phyloP scores from a whole-genome alignment of 805 yeast species.

The Yamadazyma paraphyllophila region DNA sequence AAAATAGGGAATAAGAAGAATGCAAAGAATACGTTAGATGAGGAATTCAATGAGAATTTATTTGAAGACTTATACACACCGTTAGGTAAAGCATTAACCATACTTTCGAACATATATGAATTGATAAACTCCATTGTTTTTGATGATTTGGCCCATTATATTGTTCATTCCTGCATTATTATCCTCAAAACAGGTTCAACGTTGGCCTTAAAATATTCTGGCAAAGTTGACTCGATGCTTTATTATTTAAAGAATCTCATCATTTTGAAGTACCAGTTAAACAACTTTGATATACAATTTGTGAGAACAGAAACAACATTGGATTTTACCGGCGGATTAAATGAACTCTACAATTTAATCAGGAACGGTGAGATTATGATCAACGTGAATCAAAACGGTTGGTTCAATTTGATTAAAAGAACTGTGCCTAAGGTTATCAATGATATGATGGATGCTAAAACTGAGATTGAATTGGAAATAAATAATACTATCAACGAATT shows the following conservation, averaged over 20 bases:
- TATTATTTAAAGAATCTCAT: conserved; percentile 72
- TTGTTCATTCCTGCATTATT: conserved; percentile 72
- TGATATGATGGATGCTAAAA: conserved; percentile 74
- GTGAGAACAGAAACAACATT: conserved; percentile 68
- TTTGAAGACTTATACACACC: conserved; percentile 65
- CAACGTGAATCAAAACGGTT: conserved; percentile 27
- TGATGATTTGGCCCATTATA: conserved; percentile 85
- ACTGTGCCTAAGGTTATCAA: conserved; percentile 77
- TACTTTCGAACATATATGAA: conserved; percentile 77
- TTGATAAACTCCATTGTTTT: conserved; percentile 74
- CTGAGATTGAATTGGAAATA: conserved; percentile 71
- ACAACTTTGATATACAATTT: conserved; percentile 75
- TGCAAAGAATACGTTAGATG: conserved; percentile 23
- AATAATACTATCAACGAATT: conserved; percentile 68
- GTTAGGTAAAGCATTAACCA: conserved; percentile 60
- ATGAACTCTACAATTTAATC: conserved; percentile 40
- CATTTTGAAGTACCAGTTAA: conserved; percentile 64
- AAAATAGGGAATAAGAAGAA: conserved; percentile 46
- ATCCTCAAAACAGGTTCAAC: conserved; percentile 55
- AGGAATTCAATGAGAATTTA: conserved; percentile 36
- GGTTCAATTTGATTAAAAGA: conserved; percentile 56
- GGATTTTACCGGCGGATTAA: conserved; percentile 75
- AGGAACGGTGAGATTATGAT: conserved; percentile 45
- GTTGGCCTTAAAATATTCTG: conserved; percentile 44
- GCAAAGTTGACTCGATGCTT: conserved; percentile 57